Base-by-base conservation (phyloP, 2,329 filamentous ascomycete species). In the Apiospora aurea region DNA sequence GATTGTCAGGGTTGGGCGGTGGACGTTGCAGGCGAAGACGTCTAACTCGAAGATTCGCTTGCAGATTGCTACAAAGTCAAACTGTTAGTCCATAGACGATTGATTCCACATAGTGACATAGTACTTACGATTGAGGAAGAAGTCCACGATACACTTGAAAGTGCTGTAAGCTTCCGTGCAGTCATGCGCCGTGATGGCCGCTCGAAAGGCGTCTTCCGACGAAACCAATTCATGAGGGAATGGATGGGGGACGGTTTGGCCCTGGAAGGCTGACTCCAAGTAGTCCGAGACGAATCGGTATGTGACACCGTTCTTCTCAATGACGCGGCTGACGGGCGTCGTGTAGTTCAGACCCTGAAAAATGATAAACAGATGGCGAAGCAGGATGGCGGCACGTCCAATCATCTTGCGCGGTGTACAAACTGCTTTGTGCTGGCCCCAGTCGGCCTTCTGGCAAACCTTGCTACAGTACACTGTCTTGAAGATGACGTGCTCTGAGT, bases 181-280 rank as follows among this genome's bases (percentile, higher is more conserved):
- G n/a, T n/a, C n/a, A n/a, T n/a, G n/a, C n/a, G n/a, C 34, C 3
- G 16, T 47, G 6, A 47, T 2, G 6, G 1, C 18, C 6, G 44
- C 44, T 14, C 18, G 44, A 6, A 18, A 2, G 44, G 2, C 14
- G 1, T 47, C 44, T 18, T 47, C 44, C 11, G 10, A 26, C 14
- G 44, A 14, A 16, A 13, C 3, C 1, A 53, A 13, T 4, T 26
- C 2, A 3, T 1, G 1, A 21, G 44, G 44, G 6, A 47, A 47
- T 18, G 0, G 16, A 2, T 1, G 16, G 6, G 6, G 2, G 1
- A 51, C 21, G n/a, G n/a, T 2, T 0, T 24, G 2, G 47, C 47
- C 47, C 7, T 2, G 6, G 21, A 11, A 11, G 2, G 21, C 47
- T 5, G 2, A 10, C n/a, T 51, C n/a, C n/a, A n/a, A n/a, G n/a